Base-by-base conservation (phyloP, 805 yeast genomes). In the Lachancea thermotolerans region DNA sequence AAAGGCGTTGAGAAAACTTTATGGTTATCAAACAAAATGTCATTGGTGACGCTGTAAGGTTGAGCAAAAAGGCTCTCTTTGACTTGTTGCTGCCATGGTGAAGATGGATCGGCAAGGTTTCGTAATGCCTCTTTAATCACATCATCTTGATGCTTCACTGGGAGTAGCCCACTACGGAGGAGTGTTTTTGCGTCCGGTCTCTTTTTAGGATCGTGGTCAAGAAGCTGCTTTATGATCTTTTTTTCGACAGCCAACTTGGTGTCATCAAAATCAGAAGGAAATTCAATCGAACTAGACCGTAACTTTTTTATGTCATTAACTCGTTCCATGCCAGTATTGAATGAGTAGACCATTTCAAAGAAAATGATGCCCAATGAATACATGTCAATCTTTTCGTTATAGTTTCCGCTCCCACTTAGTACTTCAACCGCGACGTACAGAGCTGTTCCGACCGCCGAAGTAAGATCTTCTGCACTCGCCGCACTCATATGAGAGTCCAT, bases 311-410 rank as follows among this genome's bases (percentile, higher is more conserved):
- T 66, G 7, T 80, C 85, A 39, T 74, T 72, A 10, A 84, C 88
- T 42, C 99, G 73, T 61, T 93, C 99, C 97, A 93, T 93, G 1
- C 88, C 90, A 0, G 99, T 93, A n/a, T 73, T 72, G 55, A 91
- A 72, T 1, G 82, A 73, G 60, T 81, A 88, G 27, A 88, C 77
- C 99, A 93, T 93, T 60, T 93, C 99, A 62, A 93, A 93, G 59
- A 93, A 88, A 1, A 93, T 93, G 31, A 93, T 79, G 2, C 99
- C 99, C 35, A 93, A 67, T 0, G 99, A 89, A 61, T 89, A 93
- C 85, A 93, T 82, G 62, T 93, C 99, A 33, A 93, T 95, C 54
- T 93, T 93, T 51, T 86, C 96, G 59, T 91, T 82, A 61, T 93
- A 93, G n/a, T 75, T 70, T 2, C 82, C 82, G 37, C 70, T 72